These are phyloP conservation scores for Moricandia moricandioides DNA, from an alignment of 345 rosid species.

Conservation along the genomic window DNA sequence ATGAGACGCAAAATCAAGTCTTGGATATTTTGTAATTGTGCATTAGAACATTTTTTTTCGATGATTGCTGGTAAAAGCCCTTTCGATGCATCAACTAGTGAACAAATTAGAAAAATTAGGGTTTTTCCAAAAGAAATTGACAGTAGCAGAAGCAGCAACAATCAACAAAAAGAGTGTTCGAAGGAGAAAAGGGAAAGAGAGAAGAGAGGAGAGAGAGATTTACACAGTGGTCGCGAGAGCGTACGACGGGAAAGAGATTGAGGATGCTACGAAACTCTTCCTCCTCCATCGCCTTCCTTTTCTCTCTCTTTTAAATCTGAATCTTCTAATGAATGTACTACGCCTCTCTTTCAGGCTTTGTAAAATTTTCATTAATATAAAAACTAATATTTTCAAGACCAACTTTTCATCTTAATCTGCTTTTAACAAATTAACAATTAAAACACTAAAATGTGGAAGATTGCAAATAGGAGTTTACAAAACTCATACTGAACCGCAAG, in stretches of 20 bases:
- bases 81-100: background rate
- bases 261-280: constrained; percentile 73
- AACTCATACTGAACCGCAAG: background rate
- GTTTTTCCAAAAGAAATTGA: background rate
- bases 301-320: background rate
- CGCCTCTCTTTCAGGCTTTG: background rate
- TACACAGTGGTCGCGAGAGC: constrained; percentile 71
- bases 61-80: constrained; percentile 6
- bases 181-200: background rate
- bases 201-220: constrained; percentile 9
- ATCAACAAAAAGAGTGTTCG: background rate
- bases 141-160: background rate
- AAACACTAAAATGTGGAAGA: background rate
- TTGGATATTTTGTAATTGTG: no score
- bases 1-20: background rate
- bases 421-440: background rate
- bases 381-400: background rate
- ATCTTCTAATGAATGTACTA: background rate
- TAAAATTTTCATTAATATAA: no score
- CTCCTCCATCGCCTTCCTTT: constrained; percentile 56
- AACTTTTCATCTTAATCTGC: no score
- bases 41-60: no score
- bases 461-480: background rate
- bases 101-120: background rate
- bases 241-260: constrained; percentile 75